A percentile compares a stretch with the other conserved stretches of the same genome.
Evolutionary conservation across 148 eudicot species (phyloP).

Genomic region (Vaccinium darrowii): DNA sequence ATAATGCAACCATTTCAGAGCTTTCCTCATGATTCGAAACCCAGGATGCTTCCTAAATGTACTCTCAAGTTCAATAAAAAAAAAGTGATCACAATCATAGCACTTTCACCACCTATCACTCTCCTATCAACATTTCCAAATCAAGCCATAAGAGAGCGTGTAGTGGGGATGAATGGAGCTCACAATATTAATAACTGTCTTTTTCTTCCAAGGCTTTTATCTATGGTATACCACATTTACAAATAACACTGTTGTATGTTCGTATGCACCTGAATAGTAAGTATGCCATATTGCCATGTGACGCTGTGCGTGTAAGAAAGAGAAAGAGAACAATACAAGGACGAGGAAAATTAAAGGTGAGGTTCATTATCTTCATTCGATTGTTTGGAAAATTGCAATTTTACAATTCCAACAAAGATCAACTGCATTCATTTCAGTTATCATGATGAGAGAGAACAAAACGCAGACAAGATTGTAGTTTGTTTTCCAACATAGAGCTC

Average conservation of each 20-base stretch:
- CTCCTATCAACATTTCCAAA: background rate
- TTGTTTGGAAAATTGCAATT: background rate
- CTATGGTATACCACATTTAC: background rate
- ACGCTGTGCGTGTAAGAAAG: background rate
- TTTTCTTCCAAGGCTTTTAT: background rate
- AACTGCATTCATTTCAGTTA: background rate
- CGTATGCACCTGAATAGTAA: background rate
- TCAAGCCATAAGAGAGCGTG: background rate
- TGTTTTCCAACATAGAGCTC: background rate
- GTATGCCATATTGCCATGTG: background rate
- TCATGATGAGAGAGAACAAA: background rate
- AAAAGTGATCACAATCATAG: background rate
- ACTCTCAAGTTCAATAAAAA: background rate
- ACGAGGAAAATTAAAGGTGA: background rate
- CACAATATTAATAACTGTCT: background rate
- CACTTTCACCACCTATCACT: background rate
- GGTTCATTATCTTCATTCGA: background rate
- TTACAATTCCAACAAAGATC: background rate
- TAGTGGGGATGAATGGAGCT: background rate
- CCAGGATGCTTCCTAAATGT: too few species aligned
- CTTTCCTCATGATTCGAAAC: too few species aligned
- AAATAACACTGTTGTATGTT: background rate
- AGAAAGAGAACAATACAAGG: background rate
- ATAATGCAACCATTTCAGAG: too few species aligned
- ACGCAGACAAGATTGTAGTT: background rate